Percentiles rank a stretch among this genome's conserved stretches.
These are phyloP conservation scores for Calonectria hongkongensis DNA, from an alignment of 2,329 filamentous ascomycete species.

Conservation along the genomic window DNA sequence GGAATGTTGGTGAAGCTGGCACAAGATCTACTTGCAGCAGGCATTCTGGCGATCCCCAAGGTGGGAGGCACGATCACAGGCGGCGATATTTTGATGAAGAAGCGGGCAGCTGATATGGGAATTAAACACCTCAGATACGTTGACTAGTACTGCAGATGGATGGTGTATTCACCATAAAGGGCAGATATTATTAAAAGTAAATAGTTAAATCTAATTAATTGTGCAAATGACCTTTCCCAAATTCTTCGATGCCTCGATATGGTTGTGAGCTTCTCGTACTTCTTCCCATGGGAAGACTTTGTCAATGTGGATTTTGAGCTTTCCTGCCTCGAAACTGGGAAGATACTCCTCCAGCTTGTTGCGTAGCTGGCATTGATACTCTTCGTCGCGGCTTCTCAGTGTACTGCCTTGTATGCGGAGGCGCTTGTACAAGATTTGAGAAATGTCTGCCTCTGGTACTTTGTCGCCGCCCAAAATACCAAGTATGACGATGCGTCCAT, in stretches of 20 bases:
- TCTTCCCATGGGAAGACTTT: conserved; percentile 87
- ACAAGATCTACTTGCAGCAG: conserved; percentile 2
- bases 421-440: conserved; percentile 83
- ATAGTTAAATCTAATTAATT: background rate
- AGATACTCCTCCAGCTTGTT: conserved; percentile 85
- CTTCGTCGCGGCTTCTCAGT: conserved; percentile 83
- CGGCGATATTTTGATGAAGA: conserved; percentile 19
- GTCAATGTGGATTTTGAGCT: conserved; percentile 85
- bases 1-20: conserved; percentile 20
- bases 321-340: conserved; percentile 81
- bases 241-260: conserved; percentile 81
- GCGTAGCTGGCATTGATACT: conserved; percentile 84
- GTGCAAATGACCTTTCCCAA: conserved; percentile 80
- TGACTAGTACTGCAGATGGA: background rate
- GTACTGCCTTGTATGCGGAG: conserved; percentile 86
- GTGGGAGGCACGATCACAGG: conserved; percentile 16
- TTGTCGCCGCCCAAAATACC: conserved; percentile 83
- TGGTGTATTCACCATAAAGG: no score
- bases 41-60: conserved; percentile 18
- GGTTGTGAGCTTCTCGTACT: conserved; percentile 79
- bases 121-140: conserved; percentile 18
- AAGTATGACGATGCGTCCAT: conserved; percentile 84
- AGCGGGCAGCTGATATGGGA: background rate
- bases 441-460: conserved; percentile 81
- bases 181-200: no score